Conservation (phyloP, 305 asterid genomes). For the Rubia peregrina region DNA sequence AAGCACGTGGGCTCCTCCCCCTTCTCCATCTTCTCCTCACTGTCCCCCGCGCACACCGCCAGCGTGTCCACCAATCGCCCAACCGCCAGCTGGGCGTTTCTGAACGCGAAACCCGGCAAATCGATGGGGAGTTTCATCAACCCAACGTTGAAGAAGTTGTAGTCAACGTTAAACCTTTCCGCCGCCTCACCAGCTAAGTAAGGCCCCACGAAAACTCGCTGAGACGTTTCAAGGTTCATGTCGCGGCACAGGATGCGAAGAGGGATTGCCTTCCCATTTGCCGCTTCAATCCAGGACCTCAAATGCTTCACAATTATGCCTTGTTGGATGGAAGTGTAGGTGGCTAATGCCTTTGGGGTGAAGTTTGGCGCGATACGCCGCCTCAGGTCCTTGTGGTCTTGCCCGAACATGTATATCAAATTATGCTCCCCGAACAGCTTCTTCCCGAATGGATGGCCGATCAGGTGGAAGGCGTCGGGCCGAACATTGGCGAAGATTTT, state of each 20-base stretch:
- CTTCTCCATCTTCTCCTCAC: constrained; percentile 1
- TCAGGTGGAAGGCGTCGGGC: constrained; percentile 10
- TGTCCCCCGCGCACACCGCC: constrained; percentile 2
- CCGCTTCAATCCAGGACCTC: constrained; percentile 2
- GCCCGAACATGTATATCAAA: constrained; percentile 11
- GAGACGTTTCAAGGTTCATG: constrained; percentile 8
- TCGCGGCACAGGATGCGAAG: constrained; percentile 7
- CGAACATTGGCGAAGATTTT: constrained; percentile 13
- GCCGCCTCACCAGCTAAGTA: constrained; percentile 6
- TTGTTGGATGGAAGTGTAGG: constrained; percentile 9
- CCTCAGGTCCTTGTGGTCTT: constrained; percentile 10
- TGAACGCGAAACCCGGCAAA: constrained; percentile 6
- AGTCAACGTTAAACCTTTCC: constrained; percentile 7
- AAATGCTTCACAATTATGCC: constrained; percentile 4
- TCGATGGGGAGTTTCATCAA: constrained; percentile 9
- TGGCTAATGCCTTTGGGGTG: constrained; percentile 5
- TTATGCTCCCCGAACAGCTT: constrained; percentile 12
- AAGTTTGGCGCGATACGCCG: constrained; percentile 5
- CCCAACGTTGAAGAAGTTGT: constrained; percentile 8
- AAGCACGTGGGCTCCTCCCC: constrained; percentile 10
- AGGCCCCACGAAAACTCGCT: constrained; percentile 8
- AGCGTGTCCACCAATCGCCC: constrained; percentile 4
- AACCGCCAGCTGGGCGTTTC: constrained; percentile 6
- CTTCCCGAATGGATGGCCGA: constrained; percentile 7
- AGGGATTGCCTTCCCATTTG: constrained; percentile 2